phyloP scores from a whole-genome alignment of 2,329 filamentous ascomycete species.

The Hysterium pulicare region DNA sequence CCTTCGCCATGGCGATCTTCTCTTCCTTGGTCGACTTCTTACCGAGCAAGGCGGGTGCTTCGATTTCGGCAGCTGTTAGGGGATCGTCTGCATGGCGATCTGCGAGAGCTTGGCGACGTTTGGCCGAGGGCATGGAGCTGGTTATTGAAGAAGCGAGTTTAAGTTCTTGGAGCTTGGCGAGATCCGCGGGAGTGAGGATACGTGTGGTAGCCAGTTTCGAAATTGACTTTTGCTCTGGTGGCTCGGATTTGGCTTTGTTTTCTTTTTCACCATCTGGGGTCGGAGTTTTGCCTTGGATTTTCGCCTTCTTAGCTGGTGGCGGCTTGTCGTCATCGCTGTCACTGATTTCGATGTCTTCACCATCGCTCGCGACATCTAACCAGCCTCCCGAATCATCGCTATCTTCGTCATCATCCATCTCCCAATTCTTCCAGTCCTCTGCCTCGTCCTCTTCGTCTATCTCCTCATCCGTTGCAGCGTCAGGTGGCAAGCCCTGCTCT shows the following conservation, averaged over 20 bases:
- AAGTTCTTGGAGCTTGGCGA: constrained; percentile 91
- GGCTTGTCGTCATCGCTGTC: constrained; percentile 69
- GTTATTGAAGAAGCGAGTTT: constrained; percentile 70
- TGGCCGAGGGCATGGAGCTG: constrained; percentile 51
- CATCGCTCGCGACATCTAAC: constrained; percentile 85
- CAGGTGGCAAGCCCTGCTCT: constrained; percentile 63
- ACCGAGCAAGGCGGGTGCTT: constrained; percentile 72
- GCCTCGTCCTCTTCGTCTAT: constrained; percentile 59
- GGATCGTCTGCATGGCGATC: constrained; percentile 77
- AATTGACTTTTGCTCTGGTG: constrained; percentile 24
- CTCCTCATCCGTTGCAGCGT: constrained; percentile 59
- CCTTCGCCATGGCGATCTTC: constrained; percentile 75
- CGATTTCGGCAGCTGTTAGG: constrained; percentile 86
- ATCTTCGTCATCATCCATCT: constrained; percentile 58
- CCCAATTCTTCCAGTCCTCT: constrained; percentile 57
- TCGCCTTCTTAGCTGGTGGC: constrained; percentile 63
- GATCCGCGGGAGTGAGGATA: constrained; percentile 91
- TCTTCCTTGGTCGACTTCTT: constrained; percentile 88
- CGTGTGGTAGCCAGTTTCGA: constrained; percentile 80
- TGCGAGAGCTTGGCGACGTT: constrained; percentile 38
- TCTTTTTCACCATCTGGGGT: constrained; percentile 40
- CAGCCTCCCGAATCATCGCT: constrained; percentile 79
- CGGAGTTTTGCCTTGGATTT: constrained; percentile 46
- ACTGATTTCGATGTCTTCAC: constrained; percentile 68
- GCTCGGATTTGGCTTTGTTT: constrained; percentile 38